A percentile compares a stretch with the other conserved stretches of the same genome.
phyloP scores from a whole-genome alignment of 768 basidiomycete genomes.

The Xanthoconium purpureum region DNA sequence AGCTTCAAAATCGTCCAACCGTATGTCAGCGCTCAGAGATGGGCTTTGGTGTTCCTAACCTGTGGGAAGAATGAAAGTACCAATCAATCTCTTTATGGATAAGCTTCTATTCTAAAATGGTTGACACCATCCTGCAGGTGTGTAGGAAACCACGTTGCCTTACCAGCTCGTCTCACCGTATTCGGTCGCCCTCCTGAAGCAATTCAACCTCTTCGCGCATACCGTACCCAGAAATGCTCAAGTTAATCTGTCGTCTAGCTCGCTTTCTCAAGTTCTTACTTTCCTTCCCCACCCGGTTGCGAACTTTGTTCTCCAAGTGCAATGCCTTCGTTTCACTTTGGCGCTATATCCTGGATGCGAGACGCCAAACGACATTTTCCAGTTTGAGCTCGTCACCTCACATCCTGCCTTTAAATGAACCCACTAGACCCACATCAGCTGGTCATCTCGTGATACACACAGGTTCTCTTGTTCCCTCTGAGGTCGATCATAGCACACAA shows the following conservation, averaged over 20 bases:
- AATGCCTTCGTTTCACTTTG: not conserved
- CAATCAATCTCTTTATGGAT: too few relatives aligned
- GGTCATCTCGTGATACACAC: not conserved
- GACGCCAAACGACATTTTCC: not conserved
- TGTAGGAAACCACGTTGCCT: too few relatives aligned
- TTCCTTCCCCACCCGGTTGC: not conserved
- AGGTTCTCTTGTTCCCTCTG: not conserved
- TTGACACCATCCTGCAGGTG: too few relatives aligned
- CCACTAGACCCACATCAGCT: not conserved
- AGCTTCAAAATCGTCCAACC: too few relatives aligned
- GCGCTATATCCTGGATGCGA: not conserved
- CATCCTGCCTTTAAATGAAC: not conserved
- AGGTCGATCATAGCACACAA: not conserved
- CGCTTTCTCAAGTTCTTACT: not conserved
- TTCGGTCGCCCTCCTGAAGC: too few relatives aligned
- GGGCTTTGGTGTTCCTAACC: too few relatives aligned
- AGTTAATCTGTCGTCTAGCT: not conserved
- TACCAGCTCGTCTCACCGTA: too few relatives aligned
- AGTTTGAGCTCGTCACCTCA: not conserved
- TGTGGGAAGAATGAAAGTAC: too few relatives aligned
- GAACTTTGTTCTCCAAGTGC: not conserved
- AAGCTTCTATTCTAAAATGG: too few relatives aligned
- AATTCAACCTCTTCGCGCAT: not conserved
- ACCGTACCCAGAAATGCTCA: not conserved
- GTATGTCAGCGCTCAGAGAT: too few relatives aligned